Evolutionary conservation across 441 rosid genomes (phyloP).

Genomic region (Adansonia grandidieri): DNA sequence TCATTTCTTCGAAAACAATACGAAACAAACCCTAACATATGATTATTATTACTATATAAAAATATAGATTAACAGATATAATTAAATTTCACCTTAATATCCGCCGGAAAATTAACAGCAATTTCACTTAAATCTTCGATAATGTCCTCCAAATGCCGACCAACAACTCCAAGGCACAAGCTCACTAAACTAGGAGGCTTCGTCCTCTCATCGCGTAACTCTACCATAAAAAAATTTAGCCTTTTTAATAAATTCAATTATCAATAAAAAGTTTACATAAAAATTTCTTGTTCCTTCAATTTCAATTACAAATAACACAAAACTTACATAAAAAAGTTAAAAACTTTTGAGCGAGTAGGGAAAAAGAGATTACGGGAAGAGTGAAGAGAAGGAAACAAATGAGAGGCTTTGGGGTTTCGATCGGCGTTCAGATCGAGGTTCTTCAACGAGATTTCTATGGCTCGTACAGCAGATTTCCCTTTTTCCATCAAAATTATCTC

Average conservation of each 20-base stretch:
- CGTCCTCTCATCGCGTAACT: slow-evolving; percentile 34
- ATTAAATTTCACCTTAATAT: slow-evolving; percentile 61
- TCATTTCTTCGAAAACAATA: neutral
- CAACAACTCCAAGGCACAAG: slow-evolving; percentile 84
- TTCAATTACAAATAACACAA: neutral
- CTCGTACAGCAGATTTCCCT: slow-evolving; percentile 34
- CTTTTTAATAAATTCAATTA: neutral
- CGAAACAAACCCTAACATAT: neutral
- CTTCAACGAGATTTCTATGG: slow-evolving; percentile 41
- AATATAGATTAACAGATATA: neutral
- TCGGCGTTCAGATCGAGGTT: slow-evolving; percentile 52
- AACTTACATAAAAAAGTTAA: neutral
- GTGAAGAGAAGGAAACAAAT: slow-evolving; percentile 29
- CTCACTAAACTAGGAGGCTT: slow-evolving; percentile 68
- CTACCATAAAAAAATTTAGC: slow-evolving; percentile 33
- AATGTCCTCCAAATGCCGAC: slow-evolving; percentile 79
- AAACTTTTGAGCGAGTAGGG: neutral
- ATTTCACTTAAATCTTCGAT: slow-evolving; percentile 62
- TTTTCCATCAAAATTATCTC: slow-evolving; percentile 49
- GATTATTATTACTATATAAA: neutral
- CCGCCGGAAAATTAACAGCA: slow-evolving; percentile 58
- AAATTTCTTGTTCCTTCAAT: neutral
- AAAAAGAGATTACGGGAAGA: slow-evolving; percentile 45
- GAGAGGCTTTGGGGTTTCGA: slow-evolving; percentile 32
- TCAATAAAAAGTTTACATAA: neutral